Base-by-base conservation (phyloP, 495 filamentous ascomycete species). In the Hamigera avellanea region DNA sequence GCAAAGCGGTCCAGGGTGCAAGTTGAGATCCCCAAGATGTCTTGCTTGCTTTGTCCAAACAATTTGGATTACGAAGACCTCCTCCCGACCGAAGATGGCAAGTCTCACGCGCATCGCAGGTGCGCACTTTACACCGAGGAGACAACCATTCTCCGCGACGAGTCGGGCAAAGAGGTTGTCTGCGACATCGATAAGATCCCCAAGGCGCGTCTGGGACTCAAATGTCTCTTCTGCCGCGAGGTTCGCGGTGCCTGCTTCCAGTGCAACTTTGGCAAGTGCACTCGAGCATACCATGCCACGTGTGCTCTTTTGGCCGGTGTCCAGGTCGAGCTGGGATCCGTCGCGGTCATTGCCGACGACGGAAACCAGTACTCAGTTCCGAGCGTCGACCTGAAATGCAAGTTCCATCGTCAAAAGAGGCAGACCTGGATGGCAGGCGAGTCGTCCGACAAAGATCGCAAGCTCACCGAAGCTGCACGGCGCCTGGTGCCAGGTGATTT, bases 171-270 rank as follows among this genome's bases (percentile, higher is more conserved):
- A 31, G 84, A 91, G 45, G 72, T 75, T 10, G 72, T 95, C 15
- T 81, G 71, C 39, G 85, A 87, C 41, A 73, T 93, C 32, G 74
- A 75, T 14, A 72, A 72, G 37, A 86, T 96, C 51, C 75, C 84
- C 45, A 93, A 91, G 58, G 87, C 78, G 39, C 81, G 91, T 8
- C 58, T 91, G 47, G 86, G 91, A 7, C 75, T 96, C 39, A 93
- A 88, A 54, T 99, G 91, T 59, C 76, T 88, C 33, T 94, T 86
- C 57, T 99, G 91, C 52, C 83, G 86, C 25, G 89, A 85, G 32
- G 91, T 86, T 52, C 86, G 81, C 41, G 91, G 91, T 18, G 83
- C 87, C 12, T 94, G 88, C 59, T 94, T 99, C 66, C 91, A 99
- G 57, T 99, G 91, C 63, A 91, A 86, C 6, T 78, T 80, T 39